These are phyloP conservation scores for Metarhizium brunneum DNA, from an alignment of 2,329 filamentous ascomycete genomes.

Conservation along the genomic window DNA sequence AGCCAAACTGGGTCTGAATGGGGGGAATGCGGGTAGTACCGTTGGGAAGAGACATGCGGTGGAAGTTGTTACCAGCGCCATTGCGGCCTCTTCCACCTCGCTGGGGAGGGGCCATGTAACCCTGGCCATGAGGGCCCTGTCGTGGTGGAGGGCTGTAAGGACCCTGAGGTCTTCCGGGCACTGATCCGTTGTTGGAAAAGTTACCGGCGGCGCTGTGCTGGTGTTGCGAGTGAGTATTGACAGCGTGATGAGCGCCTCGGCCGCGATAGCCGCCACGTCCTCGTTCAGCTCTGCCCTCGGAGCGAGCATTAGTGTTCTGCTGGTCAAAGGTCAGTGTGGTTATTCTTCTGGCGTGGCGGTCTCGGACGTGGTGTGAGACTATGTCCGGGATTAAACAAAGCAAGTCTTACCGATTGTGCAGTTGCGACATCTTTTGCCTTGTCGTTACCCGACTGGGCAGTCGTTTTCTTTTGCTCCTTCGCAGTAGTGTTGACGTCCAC, in stretches of 20 bases:
- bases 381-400: background rate
- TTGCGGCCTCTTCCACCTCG: slow-evolving; percentile 27
- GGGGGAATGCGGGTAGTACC: slow-evolving; percentile 24
- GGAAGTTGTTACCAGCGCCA: slow-evolving; percentile 22
- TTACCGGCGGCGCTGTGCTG: slow-evolving; percentile 19
- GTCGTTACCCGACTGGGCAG: slow-evolving; percentile 23
- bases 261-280: slow-evolving; percentile 36
- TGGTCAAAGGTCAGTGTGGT: background rate
- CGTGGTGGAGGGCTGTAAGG: slow-evolving; percentile 36
- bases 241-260: slow-evolving; percentile 33
- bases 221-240: slow-evolving; percentile 25
- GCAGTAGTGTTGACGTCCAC: slow-evolving; percentile 26
- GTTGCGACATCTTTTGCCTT: slow-evolving; percentile 30
- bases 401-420: slow-evolving; percentile 30
- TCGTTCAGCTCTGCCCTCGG: slow-evolving; percentile 30
- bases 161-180: slow-evolving; percentile 23
- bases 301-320: slow-evolving; percentile 18
- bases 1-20: slow-evolving; percentile 24
- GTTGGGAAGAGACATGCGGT: slow-evolving; percentile 31
- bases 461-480: slow-evolving; percentile 38
- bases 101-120: slow-evolving; percentile 23
- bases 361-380: background rate
- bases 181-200: slow-evolving; percentile 26
- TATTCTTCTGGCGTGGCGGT: background rate
- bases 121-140: slow-evolving; percentile 27